Evolutionary conservation across 495 filamentous ascomycete species (phyloP).

Genomic region (Tuber umbilicatum): DNA sequence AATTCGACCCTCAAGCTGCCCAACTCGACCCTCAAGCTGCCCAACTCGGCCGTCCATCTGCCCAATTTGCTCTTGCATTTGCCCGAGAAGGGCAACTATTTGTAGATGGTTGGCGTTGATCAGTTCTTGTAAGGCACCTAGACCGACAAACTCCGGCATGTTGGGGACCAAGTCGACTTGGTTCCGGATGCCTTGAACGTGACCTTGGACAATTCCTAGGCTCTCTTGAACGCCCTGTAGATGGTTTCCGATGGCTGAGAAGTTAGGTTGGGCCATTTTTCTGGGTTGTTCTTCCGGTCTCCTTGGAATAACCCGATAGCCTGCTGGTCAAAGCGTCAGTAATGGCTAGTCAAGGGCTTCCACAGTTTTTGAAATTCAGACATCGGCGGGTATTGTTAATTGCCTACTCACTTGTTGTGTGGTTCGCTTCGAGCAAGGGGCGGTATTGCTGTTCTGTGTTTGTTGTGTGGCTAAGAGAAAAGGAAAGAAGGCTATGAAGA

Average conservation of each 20-base stretch:
- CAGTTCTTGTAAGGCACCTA: slow-evolving; percentile 1
- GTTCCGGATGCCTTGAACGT: slow-evolving; percentile 5
- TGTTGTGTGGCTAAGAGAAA: too few species aligned
- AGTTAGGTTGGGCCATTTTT: slow-evolving; percentile 11
- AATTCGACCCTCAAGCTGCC: too few species aligned
- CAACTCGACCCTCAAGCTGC: too few species aligned
- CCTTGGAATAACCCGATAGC: neutral
- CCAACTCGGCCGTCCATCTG: neutral
- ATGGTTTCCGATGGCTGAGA: slow-evolving; percentile 3
- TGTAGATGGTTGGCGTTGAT: slow-evolving; percentile 4
- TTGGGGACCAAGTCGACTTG: slow-evolving; percentile 14
- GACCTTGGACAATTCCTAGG: neutral
- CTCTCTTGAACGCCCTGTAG: neutral
- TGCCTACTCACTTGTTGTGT: neutral
- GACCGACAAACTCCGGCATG: slow-evolving; percentile 8
- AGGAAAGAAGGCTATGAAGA: too few species aligned
- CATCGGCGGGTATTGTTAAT: neutral
- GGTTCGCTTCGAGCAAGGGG: too few species aligned
- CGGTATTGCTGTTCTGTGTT: neutral
- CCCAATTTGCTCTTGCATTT: neutral
- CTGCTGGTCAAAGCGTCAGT: neutral
- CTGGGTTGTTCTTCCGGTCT: neutral
- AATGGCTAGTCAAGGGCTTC: neutral
- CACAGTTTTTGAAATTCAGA: neutral
- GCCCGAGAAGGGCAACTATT: slow-evolving; percentile 5